Conservation (phyloP, 257 asterid species). For the Salvia hispanica region DNA sequence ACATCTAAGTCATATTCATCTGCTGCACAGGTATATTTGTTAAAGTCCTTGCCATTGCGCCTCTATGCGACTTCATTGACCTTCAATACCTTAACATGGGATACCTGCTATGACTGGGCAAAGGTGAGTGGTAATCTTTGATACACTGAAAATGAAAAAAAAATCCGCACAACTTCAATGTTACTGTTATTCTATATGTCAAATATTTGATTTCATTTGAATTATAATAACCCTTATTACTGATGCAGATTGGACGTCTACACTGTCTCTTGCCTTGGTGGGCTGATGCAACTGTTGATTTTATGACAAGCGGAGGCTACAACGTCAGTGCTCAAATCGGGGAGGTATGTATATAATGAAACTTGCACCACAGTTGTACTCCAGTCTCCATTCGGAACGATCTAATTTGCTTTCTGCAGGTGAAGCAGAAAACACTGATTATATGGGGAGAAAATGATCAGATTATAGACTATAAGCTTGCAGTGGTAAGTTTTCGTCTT, state of each 20-base stretch:
- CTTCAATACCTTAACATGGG: conserved; percentile 54
- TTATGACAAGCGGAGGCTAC: conserved; percentile 93
- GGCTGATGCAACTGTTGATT: conserved; percentile 87
- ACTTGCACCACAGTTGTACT: background rate
- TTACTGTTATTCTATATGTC: background rate
- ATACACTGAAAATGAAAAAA: background rate
- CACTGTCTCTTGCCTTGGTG: conserved; percentile 94
- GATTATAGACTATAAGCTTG: conserved; percentile 80
- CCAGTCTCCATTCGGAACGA: background rate
- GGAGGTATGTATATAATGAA: conserved; percentile 51
- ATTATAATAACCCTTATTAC: conserved; percentile 9
- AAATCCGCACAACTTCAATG: background rate
- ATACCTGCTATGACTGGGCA: conserved; percentile 73
- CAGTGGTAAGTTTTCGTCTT: conserved; percentile 57
- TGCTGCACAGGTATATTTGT: conserved; percentile 58
- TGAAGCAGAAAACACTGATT: conserved; percentile 77
- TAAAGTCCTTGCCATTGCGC: conserved; percentile 74
- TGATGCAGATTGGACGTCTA: conserved; percentile 72
- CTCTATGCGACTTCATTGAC: conserved; percentile 66
- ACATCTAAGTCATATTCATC: conserved; percentile 28
- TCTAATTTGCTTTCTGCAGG: conserved; percentile 45
- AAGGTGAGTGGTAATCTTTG: conserved; percentile 54
- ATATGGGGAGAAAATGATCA: conserved; percentile 96
- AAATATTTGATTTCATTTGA: background rate
- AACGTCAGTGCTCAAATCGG: conserved; percentile 56